Base-by-base conservation (phyloP, 257 asterid species). In the Linderniella brevidens region DNA sequence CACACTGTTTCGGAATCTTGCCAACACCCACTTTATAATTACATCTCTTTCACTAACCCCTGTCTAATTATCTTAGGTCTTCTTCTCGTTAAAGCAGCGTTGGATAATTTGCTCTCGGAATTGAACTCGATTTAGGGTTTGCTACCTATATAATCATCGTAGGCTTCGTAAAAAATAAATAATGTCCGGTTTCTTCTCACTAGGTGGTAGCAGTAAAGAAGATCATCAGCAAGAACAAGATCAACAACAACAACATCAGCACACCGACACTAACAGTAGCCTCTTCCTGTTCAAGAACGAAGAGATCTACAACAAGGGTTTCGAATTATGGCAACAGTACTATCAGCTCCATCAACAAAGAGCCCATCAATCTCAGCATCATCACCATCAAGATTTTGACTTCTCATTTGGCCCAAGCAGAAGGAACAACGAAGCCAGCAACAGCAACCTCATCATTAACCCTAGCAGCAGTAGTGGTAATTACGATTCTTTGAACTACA, bases 301-400 rank as follows among this genome's bases (percentile, higher is more conserved):
- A 25, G 53, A 48, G 53, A 48, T 48, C 53, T 48, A 48, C 15
- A 48, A 13, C 41, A 50, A 50, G 42, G 54, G 54, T 35, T 50
- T 50, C 9, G 54, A 50, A 18, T 15, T 50, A 50, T 50, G 54
- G 54, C 54, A 50, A 41, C 54, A 50, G 41, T 35, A 13, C 20
- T 50, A 35, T 35, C 43, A 50, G 3, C 41, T 12, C 5, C 54
- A 32, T 8, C 43, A 50, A 5, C 54, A 50, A 13, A n/a, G 41
- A 32, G n/a, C n/a, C n/a, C n/a, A n/a, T n/a, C n/a, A n/a, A n/a
- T 19, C 5, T 32, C 54, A 36, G 41, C 8, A 5, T 8, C 54
- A 35, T 19, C 13, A 8, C 13, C 37, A 42, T 8, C 47, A 12
- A 11, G 17, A 14, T 42, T 2, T 11, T 42, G 47, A 38, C 8